Percentiles rank a stretch among this genome's conserved stretches.
Conservation (phyloP, 2,329 filamentous ascomycete species). For the Colletotrichum lini region DNA sequence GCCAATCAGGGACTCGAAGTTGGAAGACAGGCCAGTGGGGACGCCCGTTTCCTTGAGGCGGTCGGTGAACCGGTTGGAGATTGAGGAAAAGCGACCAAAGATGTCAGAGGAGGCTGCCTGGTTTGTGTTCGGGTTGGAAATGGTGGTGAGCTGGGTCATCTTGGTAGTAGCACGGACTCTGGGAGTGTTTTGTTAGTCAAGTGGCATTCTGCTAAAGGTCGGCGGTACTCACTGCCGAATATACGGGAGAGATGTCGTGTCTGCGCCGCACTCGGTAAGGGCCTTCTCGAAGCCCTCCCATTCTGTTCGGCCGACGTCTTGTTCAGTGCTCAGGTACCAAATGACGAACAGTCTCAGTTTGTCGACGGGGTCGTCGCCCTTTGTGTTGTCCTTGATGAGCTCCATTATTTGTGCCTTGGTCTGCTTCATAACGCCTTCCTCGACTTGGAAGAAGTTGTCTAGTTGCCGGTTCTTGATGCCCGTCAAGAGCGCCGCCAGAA, state of each 20-base stretch:
- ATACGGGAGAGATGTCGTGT: constrained; percentile 85
- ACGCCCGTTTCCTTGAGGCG: constrained; percentile 92
- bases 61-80: constrained; percentile 93
- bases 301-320: constrained; percentile 85
- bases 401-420: constrained; percentile 91
- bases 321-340: constrained; percentile 95
- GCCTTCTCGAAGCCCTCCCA: constrained; percentile 90
- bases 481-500: constrained; percentile 72
- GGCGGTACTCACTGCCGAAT: constrained; percentile 79
- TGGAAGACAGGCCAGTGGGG: constrained; percentile 76
- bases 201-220: too few species aligned
- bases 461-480: constrained; percentile 92
- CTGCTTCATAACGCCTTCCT: constrained; percentile 93
- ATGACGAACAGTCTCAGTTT: constrained; percentile 96
- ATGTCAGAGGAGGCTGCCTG: constrained; percentile 79
- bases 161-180: constrained; percentile 94
- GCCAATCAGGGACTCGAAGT: constrained; percentile 94
- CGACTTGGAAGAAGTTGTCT: constrained; percentile 95
- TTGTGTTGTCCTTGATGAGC: constrained; percentile 83
- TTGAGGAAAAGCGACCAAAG: constrained; percentile 92
- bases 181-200: constrained; percentile 45
- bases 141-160: constrained; percentile 97
- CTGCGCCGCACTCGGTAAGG: constrained; percentile 80
- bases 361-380: constrained; percentile 87
- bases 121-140: constrained; percentile 80